Evolutionary conservation across 495 filamentous ascomycete genomes (phyloP).

Genomic region (Penicillium malachiteum): DNA sequence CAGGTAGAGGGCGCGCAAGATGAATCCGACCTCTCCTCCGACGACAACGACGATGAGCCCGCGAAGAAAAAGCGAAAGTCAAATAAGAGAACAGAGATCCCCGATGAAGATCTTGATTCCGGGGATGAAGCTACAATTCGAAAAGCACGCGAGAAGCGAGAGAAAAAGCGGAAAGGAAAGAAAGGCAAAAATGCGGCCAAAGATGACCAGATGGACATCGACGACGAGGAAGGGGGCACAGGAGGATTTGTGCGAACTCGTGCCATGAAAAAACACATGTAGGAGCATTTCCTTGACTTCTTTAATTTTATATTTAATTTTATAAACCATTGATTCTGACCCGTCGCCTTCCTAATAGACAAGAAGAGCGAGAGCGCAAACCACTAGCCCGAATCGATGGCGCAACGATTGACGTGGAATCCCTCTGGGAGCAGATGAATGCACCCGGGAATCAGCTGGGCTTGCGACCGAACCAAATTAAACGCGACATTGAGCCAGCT

Average conservation of each 20-base stretch:
- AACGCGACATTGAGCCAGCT: constrained; percentile 15
- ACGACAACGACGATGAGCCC: constrained; percentile 36
- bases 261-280: constrained; percentile 62
- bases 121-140: constrained; percentile 79
- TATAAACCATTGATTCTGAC: constrained; percentile 10
- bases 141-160: constrained; percentile 55
- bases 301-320: not conserved
- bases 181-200: constrained; percentile 42
- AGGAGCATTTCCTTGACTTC: constrained; percentile 9
- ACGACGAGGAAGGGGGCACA: constrained; percentile 64
- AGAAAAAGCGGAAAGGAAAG: constrained; percentile 51
- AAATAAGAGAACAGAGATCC: constrained; percentile 23
- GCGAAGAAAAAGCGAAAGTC: constrained; percentile 45
- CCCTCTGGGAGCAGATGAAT: constrained; percentile 81
- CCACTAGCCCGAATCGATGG: constrained; percentile 60
- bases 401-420: constrained; percentile 86
- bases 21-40: constrained; percentile 40
- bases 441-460: constrained; percentile 30
- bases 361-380: constrained; percentile 60
- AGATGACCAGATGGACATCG: constrained; percentile 51
- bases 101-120: constrained; percentile 51
- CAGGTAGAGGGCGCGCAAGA: constrained; percentile 58
- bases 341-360: constrained; percentile 40
- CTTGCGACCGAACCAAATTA: constrained; percentile 12
- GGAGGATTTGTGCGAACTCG: constrained; percentile 84